Evolutionary conservation across 2,329 filamentous ascomycete species (phyloP).

Genomic region (Proliferodiscus dingleyae): DNA sequence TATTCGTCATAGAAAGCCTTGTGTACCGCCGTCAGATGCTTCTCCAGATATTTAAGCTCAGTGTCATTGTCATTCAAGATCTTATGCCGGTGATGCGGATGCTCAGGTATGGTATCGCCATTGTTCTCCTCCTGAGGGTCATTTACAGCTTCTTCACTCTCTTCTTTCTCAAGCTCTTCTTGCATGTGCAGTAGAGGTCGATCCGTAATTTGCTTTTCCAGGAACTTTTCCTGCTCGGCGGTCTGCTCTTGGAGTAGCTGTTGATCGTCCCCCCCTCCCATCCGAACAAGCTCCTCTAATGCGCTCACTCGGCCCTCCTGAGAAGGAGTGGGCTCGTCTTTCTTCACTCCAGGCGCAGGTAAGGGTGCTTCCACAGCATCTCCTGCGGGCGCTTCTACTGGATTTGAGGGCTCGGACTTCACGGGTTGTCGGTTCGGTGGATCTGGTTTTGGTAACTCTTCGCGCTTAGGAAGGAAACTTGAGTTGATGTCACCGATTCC

Average conservation of each 20-base stretch:
- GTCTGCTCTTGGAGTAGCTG: conserved; percentile 68
- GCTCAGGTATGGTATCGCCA: conserved; percentile 31
- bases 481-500: conserved; percentile 99
- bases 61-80: conserved; percentile 83
- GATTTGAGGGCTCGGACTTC: conserved; percentile 9
- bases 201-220: conserved; percentile 85
- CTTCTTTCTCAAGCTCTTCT: conserved; percentile 76
- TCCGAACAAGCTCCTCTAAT: conserved; percentile 70
- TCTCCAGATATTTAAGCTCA: conserved; percentile 72
- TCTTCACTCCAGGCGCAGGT: conserved; percentile 1
- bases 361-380: not conserved
- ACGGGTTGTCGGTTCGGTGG: conserved; percentile 20
- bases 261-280: conserved; percentile 67
- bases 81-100: conserved; percentile 55
- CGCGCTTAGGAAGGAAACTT: conserved; percentile 82
- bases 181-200: conserved; percentile 89
- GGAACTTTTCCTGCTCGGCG: conserved; percentile 78
- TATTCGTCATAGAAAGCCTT: conserved; percentile 78
- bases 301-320: conserved; percentile 35
- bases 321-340: conserved; percentile 6
- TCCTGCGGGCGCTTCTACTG: conserved; percentile 2
- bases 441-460: conserved; percentile 40
- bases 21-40: conserved; percentile 72
- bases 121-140: conserved; percentile 34
- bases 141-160: conserved; percentile 34